These are phyloP conservation scores for Rhizopus sp. DNA, from an alignment of 371 early-diverging fungal genomes.

Conservation along the genomic window DNA sequence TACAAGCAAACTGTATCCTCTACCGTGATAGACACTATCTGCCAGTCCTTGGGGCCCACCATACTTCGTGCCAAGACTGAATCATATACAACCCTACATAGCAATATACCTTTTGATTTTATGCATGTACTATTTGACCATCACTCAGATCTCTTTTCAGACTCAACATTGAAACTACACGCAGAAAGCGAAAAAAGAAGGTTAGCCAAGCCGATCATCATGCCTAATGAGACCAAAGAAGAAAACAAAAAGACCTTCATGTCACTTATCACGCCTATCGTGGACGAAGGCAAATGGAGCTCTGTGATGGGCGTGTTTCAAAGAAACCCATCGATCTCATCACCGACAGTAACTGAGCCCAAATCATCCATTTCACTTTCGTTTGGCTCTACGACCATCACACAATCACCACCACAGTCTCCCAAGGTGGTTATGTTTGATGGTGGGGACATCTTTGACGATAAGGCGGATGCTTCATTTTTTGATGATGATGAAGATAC, in stretches of 20 bases:
- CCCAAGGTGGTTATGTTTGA: constrained; percentile 23
- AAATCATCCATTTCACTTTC: constrained; percentile 16
- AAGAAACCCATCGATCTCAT: constrained; percentile 17
- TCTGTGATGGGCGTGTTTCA: constrained; percentile 43
- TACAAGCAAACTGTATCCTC: constrained; percentile 18
- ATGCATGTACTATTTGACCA: constrained; percentile 53
- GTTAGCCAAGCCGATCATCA: constrained; percentile 27
- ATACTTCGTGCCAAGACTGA: constrained; percentile 58
- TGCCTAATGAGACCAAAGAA: constrained; percentile 12
- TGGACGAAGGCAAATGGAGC: constrained; percentile 30
- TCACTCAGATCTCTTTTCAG: constrained; percentile 33
- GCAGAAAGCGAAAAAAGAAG: constrained; percentile 46
- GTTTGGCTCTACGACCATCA: constrained; percentile 32
- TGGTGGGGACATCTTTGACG: constrained; percentile 20
- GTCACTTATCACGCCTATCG: constrained; percentile 39
- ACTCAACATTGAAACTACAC: constrained; percentile 32
- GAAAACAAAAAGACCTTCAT: constrained; percentile 25
- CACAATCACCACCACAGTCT: constrained; percentile 35
- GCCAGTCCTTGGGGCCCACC: constrained; percentile 58
- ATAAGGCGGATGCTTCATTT: constrained; percentile 16
- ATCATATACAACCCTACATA: constrained; percentile 54
- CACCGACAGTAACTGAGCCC: constrained; percentile 5
- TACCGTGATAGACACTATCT: constrained; percentile 19
- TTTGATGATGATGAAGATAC: constrained; percentile 19
- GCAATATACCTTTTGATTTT: constrained; percentile 52